A percentile compares a stretch with the other conserved stretches of the same genome.
These are phyloP conservation scores for Xylariaceae sp. DNA, from an alignment of 2,329 filamentous ascomycete species.

Conservation along the genomic window DNA sequence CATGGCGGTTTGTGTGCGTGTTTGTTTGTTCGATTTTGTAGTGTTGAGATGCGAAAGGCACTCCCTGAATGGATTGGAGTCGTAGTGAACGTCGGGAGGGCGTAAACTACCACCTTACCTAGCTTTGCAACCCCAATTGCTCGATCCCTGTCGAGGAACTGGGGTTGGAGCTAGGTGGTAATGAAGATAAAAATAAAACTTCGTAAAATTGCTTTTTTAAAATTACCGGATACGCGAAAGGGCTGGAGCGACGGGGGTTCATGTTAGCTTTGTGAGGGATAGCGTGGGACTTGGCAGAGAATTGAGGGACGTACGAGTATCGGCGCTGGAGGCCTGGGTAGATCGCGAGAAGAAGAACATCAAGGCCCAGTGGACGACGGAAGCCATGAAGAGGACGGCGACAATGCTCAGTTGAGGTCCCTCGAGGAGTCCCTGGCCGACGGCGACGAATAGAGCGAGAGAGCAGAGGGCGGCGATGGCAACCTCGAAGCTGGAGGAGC, in stretches of 20 bases:
- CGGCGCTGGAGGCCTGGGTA: constrained; percentile 4
- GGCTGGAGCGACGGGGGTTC: constrained; percentile 1
- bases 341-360: constrained; percentile 18
- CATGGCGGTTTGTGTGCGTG: not conserved
- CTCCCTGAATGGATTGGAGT: not conserved
- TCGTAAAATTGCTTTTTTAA: not conserved
- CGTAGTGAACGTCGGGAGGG: not conserved
- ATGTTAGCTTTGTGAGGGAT: not conserved
- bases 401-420: constrained; percentile 16
- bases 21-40: not conserved
- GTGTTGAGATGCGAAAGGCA: not conserved
- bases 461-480: constrained; percentile 20
- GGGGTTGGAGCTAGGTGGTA: not conserved
- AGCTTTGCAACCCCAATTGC: not conserved
- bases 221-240: constrained; percentile 13
- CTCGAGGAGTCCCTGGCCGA: constrained; percentile 17
- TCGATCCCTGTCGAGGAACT: not conserved
- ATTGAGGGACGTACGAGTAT: constrained; percentile 12
- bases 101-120: not conserved
- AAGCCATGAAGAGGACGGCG: constrained; percentile 15
- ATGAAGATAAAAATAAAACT: not conserved
- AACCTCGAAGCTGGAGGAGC: constrained; percentile 19
- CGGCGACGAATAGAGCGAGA: constrained; percentile 15
- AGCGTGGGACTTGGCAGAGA: not conserved
- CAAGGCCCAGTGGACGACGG: constrained; percentile 17